These are phyloP conservation scores for Aphanomyces stellatus DNA, from an alignment of 352 stramenopile genomes.

Conservation along the genomic window DNA sequence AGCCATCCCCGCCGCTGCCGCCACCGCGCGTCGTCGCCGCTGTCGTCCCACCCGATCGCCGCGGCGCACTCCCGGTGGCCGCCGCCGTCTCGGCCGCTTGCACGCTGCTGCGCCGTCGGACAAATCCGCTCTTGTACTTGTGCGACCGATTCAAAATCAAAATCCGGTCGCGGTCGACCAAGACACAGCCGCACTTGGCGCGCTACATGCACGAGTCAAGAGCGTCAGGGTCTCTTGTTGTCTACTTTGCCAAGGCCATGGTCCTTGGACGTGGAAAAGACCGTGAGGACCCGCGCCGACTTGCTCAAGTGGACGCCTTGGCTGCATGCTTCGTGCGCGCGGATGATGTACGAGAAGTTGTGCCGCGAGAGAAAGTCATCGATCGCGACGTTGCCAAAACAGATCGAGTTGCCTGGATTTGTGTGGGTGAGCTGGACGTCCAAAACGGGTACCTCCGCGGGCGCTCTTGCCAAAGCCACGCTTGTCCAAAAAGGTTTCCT, in stretches of 20 bases:
- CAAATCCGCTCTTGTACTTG: slow-evolving; percentile 16
- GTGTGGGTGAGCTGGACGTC: too few relatives aligned
- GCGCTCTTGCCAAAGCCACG: slow-evolving; percentile 20
- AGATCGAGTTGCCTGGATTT: slow-evolving; percentile 14
- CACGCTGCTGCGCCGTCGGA: slow-evolving; percentile 29
- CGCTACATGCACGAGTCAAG: slow-evolving; percentile 9
- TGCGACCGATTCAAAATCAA: slow-evolving; percentile 43
- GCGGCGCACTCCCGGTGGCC: not conserved
- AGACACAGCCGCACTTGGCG: slow-evolving; percentile 48
- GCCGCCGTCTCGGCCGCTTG: slow-evolving; percentile 1
- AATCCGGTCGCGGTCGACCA: slow-evolving; percentile 57
- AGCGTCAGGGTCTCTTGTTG: too few relatives aligned
- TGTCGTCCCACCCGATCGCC: not conserved
- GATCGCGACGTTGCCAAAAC: slow-evolving; percentile 22
- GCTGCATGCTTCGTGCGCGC: slow-evolving; percentile 21
- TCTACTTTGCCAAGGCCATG: slow-evolving; percentile 46
- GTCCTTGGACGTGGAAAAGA: slow-evolving; percentile 71
- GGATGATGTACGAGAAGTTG: slow-evolving; percentile 21
- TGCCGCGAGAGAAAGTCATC: slow-evolving; percentile 20
- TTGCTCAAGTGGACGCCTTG: slow-evolving; percentile 42
- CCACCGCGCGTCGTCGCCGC: not conserved
- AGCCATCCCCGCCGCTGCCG: not conserved
- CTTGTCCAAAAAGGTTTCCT: slow-evolving; percentile 17
- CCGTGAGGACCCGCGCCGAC: slow-evolving; percentile 43
- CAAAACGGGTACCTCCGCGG: not conserved